Evolutionary conservation across 2,329 filamentous ascomycete species (phyloP), one percentile per base, ranked within the genome.

Genomic region (Fusarium secorum): DNA sequence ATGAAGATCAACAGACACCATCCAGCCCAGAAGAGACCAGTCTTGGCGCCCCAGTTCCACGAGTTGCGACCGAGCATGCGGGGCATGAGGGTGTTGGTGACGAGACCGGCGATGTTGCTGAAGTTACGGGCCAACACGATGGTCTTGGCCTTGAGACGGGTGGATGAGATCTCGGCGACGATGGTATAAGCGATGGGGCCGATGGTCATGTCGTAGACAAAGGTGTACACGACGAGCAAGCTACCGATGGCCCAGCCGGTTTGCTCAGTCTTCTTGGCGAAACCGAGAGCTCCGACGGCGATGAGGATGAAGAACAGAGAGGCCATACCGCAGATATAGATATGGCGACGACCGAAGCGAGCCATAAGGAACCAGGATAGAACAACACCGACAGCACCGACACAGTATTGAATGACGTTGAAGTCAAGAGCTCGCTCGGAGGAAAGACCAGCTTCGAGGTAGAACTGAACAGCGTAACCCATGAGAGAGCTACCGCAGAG

Each of bases 151-250:
- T 83, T 80, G 30, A 85, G 79, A 38, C 82, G 81, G n/a, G 81
- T 84, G 9, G 83, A 84, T 0, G 80, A 79, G 7, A 85, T 77
- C 72, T 85, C 84, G 4, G 84, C 88, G 8, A 97, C 93, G 32
- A 97, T 87, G 0, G 93, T 95, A 82, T 96, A 97, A 81, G 92
- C 93, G 20, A 97, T 93, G 41, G 68, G 81, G 2, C 81, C 81
- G 17, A 81, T 76, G 15, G 79, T 81, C 58, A 78, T 73, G 60
- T 81, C 76, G 63, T 81, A 82, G 30, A 83, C 77, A 36, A 85
- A 81, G 18, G 81, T 83, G 74, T 84, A 84, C 42, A 83, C 76
- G 28, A 81, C 65, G 0, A 81, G 78, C 61, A 88, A 77, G 11
- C 81, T 79, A 14, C 85, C 87, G 8, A 84, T 83, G 0, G 81